Evolutionary conservation across 805 yeast species (phyloP).

Genomic region (Kuraishia hungarica): DNA sequence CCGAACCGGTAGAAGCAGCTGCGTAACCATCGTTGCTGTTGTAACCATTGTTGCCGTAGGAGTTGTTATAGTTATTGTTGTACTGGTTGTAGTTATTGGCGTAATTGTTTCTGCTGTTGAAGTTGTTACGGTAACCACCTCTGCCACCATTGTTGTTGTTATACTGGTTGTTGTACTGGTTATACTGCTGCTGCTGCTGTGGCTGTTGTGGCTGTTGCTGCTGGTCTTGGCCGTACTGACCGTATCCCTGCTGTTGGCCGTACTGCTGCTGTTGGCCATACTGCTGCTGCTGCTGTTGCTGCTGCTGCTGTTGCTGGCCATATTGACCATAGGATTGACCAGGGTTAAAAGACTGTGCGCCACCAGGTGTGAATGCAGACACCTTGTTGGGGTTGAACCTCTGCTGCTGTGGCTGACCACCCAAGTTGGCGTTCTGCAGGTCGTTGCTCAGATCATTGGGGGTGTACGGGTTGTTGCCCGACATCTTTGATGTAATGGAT

Average conservation of each 20-base stretch:
- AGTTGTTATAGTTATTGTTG: constrained; percentile 17
- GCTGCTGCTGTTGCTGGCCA: constrained; percentile 2
- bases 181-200: constrained; percentile 5
- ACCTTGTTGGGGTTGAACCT: not conserved
- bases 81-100: constrained; percentile 12
- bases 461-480: not conserved
- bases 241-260: not conserved
- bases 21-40: constrained; percentile 11
- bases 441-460: constrained; percentile 1
- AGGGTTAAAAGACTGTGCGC: constrained; percentile 1
- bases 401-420: not conserved
- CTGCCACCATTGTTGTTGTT: constrained; percentile 10
- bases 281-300: constrained; percentile 5
- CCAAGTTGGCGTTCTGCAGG: not conserved
- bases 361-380: not conserved
- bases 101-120: constrained; percentile 17
- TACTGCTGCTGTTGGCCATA: not conserved
- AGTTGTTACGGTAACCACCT: constrained; percentile 13
- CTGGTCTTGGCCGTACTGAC: constrained; percentile 4
- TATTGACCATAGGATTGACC: not conserved
- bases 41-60: constrained; percentile 19
- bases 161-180: constrained; percentile 5
- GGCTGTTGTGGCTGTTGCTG: constrained; percentile 11
- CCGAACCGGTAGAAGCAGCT: constrained; percentile 8
- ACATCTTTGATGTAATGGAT: not conserved